phyloP scores from a whole-genome alignment of 768 basidiomycete species.

The Lactarius vividus region DNA sequence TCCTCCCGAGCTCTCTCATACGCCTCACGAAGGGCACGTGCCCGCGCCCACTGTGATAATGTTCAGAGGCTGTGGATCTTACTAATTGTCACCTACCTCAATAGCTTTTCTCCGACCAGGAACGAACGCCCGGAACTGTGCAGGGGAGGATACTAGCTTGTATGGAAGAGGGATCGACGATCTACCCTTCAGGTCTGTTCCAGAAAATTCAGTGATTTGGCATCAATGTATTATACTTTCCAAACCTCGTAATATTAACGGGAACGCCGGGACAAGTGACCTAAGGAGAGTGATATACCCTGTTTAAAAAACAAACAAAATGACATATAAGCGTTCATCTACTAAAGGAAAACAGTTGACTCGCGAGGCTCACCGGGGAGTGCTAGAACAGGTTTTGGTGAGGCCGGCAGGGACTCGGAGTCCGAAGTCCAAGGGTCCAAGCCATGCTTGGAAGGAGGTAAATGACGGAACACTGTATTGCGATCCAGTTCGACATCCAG shows the following conservation, averaged over 20 bases:
- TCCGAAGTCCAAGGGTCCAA: constrained; percentile 22
- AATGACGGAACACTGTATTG: constrained; percentile 40
- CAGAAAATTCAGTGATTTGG: constrained; percentile 11
- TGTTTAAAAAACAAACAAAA: constrained; percentile 23
- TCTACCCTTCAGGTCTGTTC: constrained; percentile 39
- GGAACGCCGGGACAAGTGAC: constrained; percentile 41
- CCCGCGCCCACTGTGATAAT: constrained; percentile 43
- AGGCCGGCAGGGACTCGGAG: not conserved
- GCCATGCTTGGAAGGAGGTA: constrained; percentile 21
- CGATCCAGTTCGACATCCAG: constrained; percentile 50
- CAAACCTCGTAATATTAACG: constrained; percentile 45
- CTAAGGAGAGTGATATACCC: constrained; percentile 37
- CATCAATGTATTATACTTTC: not conserved
- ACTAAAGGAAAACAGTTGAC: not conserved
- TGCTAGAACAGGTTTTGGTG: not conserved
- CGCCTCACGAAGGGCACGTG: constrained; percentile 40
- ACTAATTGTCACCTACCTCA: constrained; percentile 38
- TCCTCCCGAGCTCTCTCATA: constrained; percentile 36
- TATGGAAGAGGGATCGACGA: constrained; percentile 37
- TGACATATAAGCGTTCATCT: constrained; percentile 9
- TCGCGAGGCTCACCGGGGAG: not conserved
- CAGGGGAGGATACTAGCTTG: constrained; percentile 37
- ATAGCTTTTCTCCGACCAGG: constrained; percentile 48
- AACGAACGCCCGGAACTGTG: constrained; percentile 38
- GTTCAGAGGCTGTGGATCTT: constrained; percentile 7